Conservation (phyloP, 2,329 filamentous ascomycete species). For the Graphilbum sp. region DNA sequence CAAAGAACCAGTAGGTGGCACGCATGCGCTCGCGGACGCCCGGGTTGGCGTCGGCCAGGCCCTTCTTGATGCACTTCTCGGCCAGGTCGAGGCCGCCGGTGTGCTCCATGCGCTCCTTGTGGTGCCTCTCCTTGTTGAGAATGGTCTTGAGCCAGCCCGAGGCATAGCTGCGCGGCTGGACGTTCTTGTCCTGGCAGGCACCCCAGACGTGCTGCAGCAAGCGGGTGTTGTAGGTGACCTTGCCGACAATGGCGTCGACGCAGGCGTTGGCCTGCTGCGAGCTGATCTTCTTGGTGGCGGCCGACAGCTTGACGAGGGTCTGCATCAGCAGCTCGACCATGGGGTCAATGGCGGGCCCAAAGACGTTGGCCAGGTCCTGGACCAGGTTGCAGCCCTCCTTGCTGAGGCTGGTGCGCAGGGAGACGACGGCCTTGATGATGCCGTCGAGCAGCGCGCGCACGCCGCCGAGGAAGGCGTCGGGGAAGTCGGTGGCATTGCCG, state of each 20-base stretch:
- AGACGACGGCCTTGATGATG: conserved; percentile 71
- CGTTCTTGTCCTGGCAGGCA: conserved; percentile 85
- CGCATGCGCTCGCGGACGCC: conserved; percentile 78
- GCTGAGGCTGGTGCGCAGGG: conserved; percentile 75
- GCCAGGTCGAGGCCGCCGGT: conserved; percentile 66
- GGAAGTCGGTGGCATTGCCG: conserved; percentile 69
- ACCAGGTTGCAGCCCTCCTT: conserved; percentile 72
- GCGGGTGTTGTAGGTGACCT: conserved; percentile 62
- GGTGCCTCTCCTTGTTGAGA: conserved; percentile 57
- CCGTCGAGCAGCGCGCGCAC: conserved; percentile 69
- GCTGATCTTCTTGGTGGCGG: conserved; percentile 81
- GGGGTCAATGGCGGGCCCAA: conserved; percentile 65
- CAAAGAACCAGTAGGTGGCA: conserved; percentile 73
- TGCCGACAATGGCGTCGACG: conserved; percentile 65
- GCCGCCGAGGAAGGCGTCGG: conserved; percentile 49
- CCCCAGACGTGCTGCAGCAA: conserved; percentile 73
- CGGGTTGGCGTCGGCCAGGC: conserved; percentile 77
- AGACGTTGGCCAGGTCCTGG: conserved; percentile 65
- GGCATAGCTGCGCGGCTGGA: conserved; percentile 65
- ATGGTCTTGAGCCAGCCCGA: conserved; percentile 74
- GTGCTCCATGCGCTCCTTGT: conserved; percentile 74
- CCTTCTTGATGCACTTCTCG: conserved; percentile 79
- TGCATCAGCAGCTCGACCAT: conserved; percentile 87
- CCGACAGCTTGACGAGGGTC: conserved; percentile 75
- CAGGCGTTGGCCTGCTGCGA: conserved; percentile 69